Evolutionary conservation across 2,329 filamentous ascomycete genomes (phyloP).

Genomic region (Paraconiothyrium sp.): DNA sequence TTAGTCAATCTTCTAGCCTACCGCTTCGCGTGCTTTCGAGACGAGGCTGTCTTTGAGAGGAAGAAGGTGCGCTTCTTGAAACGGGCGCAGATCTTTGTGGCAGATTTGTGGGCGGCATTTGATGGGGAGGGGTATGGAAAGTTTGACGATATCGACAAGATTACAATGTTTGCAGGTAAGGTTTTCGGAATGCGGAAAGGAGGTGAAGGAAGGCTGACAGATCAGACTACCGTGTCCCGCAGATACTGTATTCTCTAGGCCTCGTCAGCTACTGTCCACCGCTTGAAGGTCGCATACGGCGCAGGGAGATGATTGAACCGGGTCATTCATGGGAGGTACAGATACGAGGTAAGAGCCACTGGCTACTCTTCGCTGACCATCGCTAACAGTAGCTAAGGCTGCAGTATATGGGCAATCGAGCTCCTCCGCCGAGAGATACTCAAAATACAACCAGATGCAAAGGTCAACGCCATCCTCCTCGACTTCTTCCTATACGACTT

Average conservation of each 20-base stretch:
- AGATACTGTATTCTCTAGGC: slow-evolving; percentile 85
- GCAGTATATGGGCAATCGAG: slow-evolving; percentile 97
- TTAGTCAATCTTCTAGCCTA: slow-evolving; percentile 86
- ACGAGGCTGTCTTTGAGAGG: slow-evolving; percentile 79
- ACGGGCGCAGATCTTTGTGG: slow-evolving; percentile 93
- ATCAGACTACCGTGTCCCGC: slow-evolving; percentile 89
- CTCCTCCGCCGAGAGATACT: slow-evolving; percentile 84
- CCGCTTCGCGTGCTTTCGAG: slow-evolving; percentile 86
- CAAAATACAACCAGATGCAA: slow-evolving; percentile 73
- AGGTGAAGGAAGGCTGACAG: background rate
- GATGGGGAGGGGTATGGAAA: slow-evolving; percentile 79
- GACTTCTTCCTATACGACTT: slow-evolving; percentile 98
- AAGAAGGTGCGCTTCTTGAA: slow-evolving; percentile 86
- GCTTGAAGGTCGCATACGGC: slow-evolving; percentile 74
- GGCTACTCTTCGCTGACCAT: background rate
- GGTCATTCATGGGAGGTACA: slow-evolving; percentile 86
- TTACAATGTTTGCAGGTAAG: slow-evolving; percentile 91
- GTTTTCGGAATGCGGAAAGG: background rate
- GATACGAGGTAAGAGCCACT: slow-evolving; percentile 71
- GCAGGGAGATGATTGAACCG: slow-evolving; percentile 71
- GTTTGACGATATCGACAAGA: slow-evolving; percentile 90
- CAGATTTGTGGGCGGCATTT: slow-evolving; percentile 97
- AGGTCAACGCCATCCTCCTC: slow-evolving; percentile 87
- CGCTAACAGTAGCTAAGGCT: slow-evolving; percentile 62
- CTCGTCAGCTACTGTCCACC: slow-evolving; percentile 86